These are phyloP conservation scores for Phytophthora podocarpi DNA, from an alignment of 352 stramenopile species.

Conservation along the genomic window DNA sequence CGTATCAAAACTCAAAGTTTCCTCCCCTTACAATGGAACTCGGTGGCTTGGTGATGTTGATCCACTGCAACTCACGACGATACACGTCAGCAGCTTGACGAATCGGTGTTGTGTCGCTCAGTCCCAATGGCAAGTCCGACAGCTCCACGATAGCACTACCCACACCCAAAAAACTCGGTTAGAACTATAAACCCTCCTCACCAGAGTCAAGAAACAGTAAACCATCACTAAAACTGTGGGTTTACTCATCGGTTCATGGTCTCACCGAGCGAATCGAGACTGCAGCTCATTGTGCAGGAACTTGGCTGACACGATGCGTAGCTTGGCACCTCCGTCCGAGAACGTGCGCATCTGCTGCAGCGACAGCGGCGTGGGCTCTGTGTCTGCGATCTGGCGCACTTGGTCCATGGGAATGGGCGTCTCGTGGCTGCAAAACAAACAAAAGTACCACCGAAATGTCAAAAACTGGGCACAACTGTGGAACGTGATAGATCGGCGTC, in stretches of 20 bases:
- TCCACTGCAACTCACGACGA: constrained; percentile 52
- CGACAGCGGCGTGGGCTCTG: constrained; percentile 67
- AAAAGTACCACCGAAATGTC: constrained; percentile 18
- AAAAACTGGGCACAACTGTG: neutral
- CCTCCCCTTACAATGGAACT: constrained; percentile 36
- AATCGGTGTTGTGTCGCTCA: constrained; percentile 68
- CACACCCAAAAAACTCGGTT: constrained; percentile 1
- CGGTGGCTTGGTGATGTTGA: constrained; percentile 50
- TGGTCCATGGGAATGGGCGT: constrained; percentile 65
- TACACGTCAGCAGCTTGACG: constrained; percentile 72
- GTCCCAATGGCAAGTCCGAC: constrained; percentile 67
- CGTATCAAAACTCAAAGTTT: neutral
- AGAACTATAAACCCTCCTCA: neutral
- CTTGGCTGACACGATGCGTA: constrained; percentile 61
- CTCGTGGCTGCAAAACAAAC: constrained; percentile 8
- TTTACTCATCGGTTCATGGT: neutral
- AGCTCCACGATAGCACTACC: constrained; percentile 68
- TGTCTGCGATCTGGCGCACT: constrained; percentile 59
- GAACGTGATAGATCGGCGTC: neutral
- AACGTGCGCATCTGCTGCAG: constrained; percentile 86
- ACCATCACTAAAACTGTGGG: neutral
- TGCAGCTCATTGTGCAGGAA: constrained; percentile 86
- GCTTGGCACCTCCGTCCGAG: constrained; percentile 60
- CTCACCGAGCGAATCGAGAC: constrained; percentile 67
- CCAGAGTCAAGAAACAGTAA: neutral